Evolutionary conservation across 768 basidiomycete species (phyloP).

Genomic region (Epithele typhae): DNA sequence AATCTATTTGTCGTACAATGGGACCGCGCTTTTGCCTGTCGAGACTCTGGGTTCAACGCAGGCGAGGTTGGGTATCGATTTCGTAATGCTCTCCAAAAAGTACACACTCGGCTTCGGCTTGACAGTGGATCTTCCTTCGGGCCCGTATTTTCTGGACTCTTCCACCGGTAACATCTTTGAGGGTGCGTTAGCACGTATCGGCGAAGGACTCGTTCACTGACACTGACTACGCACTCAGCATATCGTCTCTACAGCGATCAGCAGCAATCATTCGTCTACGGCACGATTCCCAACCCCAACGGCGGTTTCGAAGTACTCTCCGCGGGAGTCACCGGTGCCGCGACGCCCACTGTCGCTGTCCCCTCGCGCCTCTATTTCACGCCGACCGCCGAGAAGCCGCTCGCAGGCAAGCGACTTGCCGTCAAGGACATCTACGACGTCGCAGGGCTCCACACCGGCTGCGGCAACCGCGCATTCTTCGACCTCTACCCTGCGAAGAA

Average conservation of each 20-base stretch:
- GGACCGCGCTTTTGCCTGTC: slow-evolving; percentile 4
- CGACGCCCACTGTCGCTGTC: slow-evolving; percentile 37
- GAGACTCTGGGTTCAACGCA: slow-evolving; percentile 6
- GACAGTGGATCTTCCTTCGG: slow-evolving; percentile 15
- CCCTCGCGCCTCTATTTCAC: slow-evolving; percentile 43
- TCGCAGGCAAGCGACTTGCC: slow-evolving; percentile 44
- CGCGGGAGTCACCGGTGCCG: slow-evolving; percentile 21
- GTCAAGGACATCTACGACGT: slow-evolving; percentile 46
- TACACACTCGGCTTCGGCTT: slow-evolving; percentile 11
- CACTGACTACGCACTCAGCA: slow-evolving; percentile 8
- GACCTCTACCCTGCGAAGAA: slow-evolving; percentile 32
- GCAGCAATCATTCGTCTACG: slow-evolving; percentile 40
- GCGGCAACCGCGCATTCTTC: slow-evolving; percentile 34
- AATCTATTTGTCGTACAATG: slow-evolving; percentile 19
- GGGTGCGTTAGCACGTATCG: slow-evolving; percentile 11
- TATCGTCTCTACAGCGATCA: slow-evolving; percentile 40
- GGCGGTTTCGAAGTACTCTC: slow-evolving; percentile 26
- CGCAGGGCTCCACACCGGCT: slow-evolving; percentile 31
- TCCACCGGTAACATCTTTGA: slow-evolving; percentile 22
- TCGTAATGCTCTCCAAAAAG: slow-evolving; percentile 12
- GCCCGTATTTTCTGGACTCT: slow-evolving; percentile 24
- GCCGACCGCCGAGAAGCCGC: slow-evolving; percentile 25
- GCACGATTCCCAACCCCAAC: slow-evolving; percentile 33
- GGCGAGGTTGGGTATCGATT: slow-evolving; percentile 11
- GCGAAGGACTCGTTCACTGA: too few species aligned